These are phyloP conservation scores for Nannochloris sp. DNA, from an alignment of 139 green algal species.

Conservation along the genomic window DNA sequence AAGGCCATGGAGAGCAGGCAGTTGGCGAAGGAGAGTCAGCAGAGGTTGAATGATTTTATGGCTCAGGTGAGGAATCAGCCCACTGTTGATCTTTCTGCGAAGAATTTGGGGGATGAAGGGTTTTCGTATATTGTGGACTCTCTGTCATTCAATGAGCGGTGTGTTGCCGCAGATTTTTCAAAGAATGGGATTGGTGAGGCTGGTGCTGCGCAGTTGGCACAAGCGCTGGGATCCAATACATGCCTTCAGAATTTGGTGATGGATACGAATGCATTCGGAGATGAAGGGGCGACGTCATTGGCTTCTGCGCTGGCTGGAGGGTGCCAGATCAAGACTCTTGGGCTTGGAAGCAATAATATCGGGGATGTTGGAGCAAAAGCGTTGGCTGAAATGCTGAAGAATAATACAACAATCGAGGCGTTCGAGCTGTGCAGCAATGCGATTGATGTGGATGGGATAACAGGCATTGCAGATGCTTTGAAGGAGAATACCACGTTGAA, in stretches of 20 bases:
- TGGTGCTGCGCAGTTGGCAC: constrained; percentile 53
- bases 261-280: constrained; percentile 66
- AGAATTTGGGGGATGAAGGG: constrained; percentile 86
- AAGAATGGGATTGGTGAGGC: constrained; percentile 82
- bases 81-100: constrained; percentile 64
- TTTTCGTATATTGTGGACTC: constrained; percentile 74
- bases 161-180: constrained; percentile 63
- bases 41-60: constrained; percentile 68
- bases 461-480: constrained; percentile 65
- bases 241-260: constrained; percentile 56
- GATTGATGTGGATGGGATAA: constrained; percentile 67
- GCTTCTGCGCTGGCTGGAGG: constrained; percentile 44
- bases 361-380: constrained; percentile 62
- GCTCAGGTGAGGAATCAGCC: constrained; percentile 48
- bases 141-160: constrained; percentile 86
- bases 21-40: constrained; percentile 52
- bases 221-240: constrained; percentile 49
- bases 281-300: constrained; percentile 54
- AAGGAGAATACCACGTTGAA: constrained; percentile 52
- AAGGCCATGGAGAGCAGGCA: constrained; percentile 40
- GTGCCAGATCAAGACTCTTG: constrained; percentile 32
- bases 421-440: constrained; percentile 78
- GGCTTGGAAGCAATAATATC: constrained; percentile 59
- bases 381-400: constrained; percentile 75
- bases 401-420: constrained; percentile 68